Evolutionary conservation across 495 filamentous ascomycete genomes (phyloP).

Genomic region (Trichoderma erinaceum): DNA sequence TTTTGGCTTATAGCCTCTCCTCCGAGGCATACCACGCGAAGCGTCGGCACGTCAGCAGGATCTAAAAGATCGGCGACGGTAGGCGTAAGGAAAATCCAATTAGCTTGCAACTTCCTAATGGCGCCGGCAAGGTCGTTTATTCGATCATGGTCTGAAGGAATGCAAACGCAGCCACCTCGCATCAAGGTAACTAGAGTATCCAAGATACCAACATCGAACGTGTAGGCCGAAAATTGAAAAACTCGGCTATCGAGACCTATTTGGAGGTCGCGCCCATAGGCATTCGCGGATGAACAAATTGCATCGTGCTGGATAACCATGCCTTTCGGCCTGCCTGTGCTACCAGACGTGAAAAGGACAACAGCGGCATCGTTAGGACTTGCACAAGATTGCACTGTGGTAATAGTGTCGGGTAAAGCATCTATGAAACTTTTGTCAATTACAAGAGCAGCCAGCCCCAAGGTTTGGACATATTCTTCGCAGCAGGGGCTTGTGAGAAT

Average conservation of each 20-base stretch:
- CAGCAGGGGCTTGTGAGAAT: neutral
- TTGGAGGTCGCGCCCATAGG: slow-evolving; percentile 39
- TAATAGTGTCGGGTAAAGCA: neutral
- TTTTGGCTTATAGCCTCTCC: slow-evolving; percentile 12
- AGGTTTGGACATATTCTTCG: neutral
- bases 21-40: neutral
- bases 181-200: slow-evolving; percentile 64
- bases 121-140: slow-evolving; percentile 33
- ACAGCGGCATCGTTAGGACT: slow-evolving; percentile 26
- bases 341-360: slow-evolving; percentile 50
- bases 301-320: slow-evolving; percentile 37
- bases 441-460: neutral
- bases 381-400: slow-evolving; percentile 27
- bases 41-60: slow-evolving; percentile 29
- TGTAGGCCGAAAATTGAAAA: slow-evolving; percentile 63
- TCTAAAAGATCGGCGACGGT: slow-evolving; percentile 38
- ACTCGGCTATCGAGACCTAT: slow-evolving; percentile 41
- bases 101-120: slow-evolving; percentile 41
- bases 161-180: slow-evolving; percentile 46
- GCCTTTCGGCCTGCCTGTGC: slow-evolving; percentile 45
- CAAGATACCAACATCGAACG: slow-evolving; percentile 60
- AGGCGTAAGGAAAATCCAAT: slow-evolving; percentile 45
- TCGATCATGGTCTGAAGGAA: slow-evolving; percentile 39
- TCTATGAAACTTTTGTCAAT: neutral
- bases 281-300: slow-evolving; percentile 25